Evolutionary conservation across 2,329 filamentous ascomycete genomes (phyloP).

Genomic region (Penicillium sp.): DNA sequence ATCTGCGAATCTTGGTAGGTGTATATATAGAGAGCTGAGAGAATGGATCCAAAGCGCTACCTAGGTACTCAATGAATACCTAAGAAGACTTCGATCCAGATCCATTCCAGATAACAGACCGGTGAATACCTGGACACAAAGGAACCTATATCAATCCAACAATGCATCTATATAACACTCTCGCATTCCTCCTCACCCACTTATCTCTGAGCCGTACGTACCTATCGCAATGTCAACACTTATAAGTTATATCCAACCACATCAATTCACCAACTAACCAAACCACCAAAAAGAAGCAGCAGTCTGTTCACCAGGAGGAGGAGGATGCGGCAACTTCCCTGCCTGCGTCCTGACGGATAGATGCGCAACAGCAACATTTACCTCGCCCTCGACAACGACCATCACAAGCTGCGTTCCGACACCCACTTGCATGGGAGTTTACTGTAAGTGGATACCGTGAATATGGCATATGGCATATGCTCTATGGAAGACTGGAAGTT

Average conservation of each 20-base stretch:
- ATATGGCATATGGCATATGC: too few relatives aligned
- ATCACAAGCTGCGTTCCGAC: constrained; percentile 25
- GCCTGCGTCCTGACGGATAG: constrained; percentile 23
- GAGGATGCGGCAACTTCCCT: constrained; percentile 18
- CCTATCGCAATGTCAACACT: too few relatives aligned
- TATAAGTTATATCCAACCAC: not conserved
- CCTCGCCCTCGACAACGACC: constrained; percentile 18
- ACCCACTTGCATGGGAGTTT: constrained; percentile 26
- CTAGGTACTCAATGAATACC: too few relatives aligned
- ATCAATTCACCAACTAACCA: not conserved
- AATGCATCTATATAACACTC: constrained; percentile 1
- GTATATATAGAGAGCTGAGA: not conserved
- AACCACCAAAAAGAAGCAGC: constrained; percentile 1
- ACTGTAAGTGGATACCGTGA: too few relatives aligned
- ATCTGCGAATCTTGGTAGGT: not conserved
- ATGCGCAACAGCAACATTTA: constrained; percentile 25
- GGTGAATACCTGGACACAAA: too few relatives aligned
- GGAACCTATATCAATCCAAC: too few relatives aligned
- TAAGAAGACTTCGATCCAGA: too few relatives aligned
- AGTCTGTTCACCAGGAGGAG: not conserved
- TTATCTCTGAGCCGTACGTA: constrained; percentile 11
- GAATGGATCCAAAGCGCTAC: too few relatives aligned
- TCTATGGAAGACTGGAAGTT: too few relatives aligned
- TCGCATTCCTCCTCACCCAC: constrained; percentile 1
- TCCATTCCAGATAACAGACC: too few relatives aligned